Evolutionary conservation across 495 filamentous ascomycete species (phyloP), one percentile per base, ranked within the genome.

Genomic region (Hypoxylon fuscum): DNA sequence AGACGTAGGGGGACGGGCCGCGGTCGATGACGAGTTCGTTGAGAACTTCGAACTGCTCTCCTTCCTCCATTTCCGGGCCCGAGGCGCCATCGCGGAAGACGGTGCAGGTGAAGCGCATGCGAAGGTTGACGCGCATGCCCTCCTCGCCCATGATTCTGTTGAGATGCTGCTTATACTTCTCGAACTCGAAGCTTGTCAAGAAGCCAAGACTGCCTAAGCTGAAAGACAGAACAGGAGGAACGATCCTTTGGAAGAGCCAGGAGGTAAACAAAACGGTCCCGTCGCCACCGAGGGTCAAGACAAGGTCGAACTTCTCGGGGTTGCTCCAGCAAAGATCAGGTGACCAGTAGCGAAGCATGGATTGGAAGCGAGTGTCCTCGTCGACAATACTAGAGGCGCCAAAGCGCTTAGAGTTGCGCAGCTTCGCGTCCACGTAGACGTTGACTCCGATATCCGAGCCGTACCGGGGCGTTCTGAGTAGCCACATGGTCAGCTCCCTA

Each of bases 21-120:
- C 95, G 89, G 75, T 98, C 95, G 68, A 98, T 96, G 66, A 98
- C 93, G 17, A 98, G 85, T 76, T 98, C 95, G 76, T 98, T 98
- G 41, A 98, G 85, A 10, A 98, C 93, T 72, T 97, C 93, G 59
- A 96, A 97, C 65, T 94, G 91, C 74, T 96, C 92, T 20, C 85
- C 85, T 67, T 90, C 87, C 59, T 88, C 84, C 54, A 90, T 80
- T 5, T 87, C 83, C 35, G 74, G 68, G 18, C 74, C 77, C 0
- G 47, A 52, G 1, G 72, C 65, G n/a, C 76, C 75, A 42, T 79
- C 72, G n/a, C 92, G 87, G 77, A 89, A 96, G 18, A 96, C 90
- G 5, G 93, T 96, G 75, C 94, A 96, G 29, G 94, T 97, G 76
- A 98, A 98, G 52, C 95, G 90, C 92, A 98, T 94, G 61, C 95